A percentile compares a stretch with the other conserved stretches of the same genome.
phyloP scores from a whole-genome alignment of 345 rosid species.

The Balakata baccata region DNA sequence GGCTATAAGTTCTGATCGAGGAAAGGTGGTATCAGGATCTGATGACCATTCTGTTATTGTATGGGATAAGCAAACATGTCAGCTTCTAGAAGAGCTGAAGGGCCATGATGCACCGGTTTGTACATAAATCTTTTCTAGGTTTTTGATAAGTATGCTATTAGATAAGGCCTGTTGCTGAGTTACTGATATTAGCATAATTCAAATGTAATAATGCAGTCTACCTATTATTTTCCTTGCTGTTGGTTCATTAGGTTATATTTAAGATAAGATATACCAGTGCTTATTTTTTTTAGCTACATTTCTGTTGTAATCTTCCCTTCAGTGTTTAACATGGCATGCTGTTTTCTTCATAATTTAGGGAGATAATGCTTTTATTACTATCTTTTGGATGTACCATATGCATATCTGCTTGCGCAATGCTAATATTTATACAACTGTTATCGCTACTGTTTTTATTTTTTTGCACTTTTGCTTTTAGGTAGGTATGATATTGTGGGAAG shows the following conservation, averaged over 20 bases:
- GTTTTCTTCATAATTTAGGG: background rate
- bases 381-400: background rate
- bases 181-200: background rate
- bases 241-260: background rate
- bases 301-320: background rate
- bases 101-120: constrained; percentile 95
- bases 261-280: background rate
- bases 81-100: constrained; percentile 89
- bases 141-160: constrained; percentile 6
- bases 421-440: background rate
- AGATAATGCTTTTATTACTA: background rate
- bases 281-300: background rate
- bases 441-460: background rate
- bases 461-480: constrained; percentile 2
- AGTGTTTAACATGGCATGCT: background rate
- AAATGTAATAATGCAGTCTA: background rate
- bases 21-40: constrained; percentile 95
- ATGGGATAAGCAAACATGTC: constrained; percentile 96
- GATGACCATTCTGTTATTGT: constrained; percentile 94
- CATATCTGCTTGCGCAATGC: background rate
- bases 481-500: background rate
- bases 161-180: background rate
- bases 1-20: constrained; percentile 96
- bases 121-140: constrained; percentile 18
- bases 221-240: background rate